phyloP scores from a whole-genome alignment of 1,284 basidiomycete species.

The Ustilago curta region DNA sequence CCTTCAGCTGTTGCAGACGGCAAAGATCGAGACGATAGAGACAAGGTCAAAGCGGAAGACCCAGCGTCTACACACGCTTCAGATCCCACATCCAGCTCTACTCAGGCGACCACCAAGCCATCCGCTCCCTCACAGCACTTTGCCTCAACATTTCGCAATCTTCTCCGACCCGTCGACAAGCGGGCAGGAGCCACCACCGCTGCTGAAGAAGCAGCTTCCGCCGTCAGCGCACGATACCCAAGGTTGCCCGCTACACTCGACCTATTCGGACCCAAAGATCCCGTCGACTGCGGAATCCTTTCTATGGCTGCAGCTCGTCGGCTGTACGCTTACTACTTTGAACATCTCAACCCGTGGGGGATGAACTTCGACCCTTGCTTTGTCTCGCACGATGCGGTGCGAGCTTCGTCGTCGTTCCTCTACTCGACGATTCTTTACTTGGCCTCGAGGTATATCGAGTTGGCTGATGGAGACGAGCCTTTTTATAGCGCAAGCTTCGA shows the following conservation, averaged over 20 bases:
- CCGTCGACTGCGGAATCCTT: slow-evolving; percentile 41
- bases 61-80: background rate
- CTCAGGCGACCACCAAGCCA: slow-evolving; percentile 6
- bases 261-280: slow-evolving; percentile 35
- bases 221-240: slow-evolving; percentile 35
- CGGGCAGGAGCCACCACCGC: slow-evolving; percentile 25
- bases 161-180: slow-evolving; percentile 44
- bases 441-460: slow-evolving; percentile 45
- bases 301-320: slow-evolving; percentile 35
- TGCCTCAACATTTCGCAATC: slow-evolving; percentile 43
- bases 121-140: slow-evolving; percentile 36
- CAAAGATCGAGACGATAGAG: background rate
- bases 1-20: background rate
- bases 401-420: slow-evolving; percentile 43
- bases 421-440: slow-evolving; percentile 48
- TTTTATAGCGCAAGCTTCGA: slow-evolving; percentile 16
- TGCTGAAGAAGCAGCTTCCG: slow-evolving; percentile 30
- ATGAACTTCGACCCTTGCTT: slow-evolving; percentile 49
- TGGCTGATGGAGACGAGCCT: slow-evolving; percentile 26
- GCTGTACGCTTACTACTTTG: slow-evolving; percentile 46
- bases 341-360: slow-evolving; percentile 48
- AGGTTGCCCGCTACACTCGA: slow-evolving; percentile 37
- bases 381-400: slow-evolving; percentile 40
- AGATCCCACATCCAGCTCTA: background rate
- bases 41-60: slow-evolving; percentile 10